Base-by-base conservation (phyloP, 2,329 filamentous ascomycete species). In the Metarhizium humberi region DNA sequence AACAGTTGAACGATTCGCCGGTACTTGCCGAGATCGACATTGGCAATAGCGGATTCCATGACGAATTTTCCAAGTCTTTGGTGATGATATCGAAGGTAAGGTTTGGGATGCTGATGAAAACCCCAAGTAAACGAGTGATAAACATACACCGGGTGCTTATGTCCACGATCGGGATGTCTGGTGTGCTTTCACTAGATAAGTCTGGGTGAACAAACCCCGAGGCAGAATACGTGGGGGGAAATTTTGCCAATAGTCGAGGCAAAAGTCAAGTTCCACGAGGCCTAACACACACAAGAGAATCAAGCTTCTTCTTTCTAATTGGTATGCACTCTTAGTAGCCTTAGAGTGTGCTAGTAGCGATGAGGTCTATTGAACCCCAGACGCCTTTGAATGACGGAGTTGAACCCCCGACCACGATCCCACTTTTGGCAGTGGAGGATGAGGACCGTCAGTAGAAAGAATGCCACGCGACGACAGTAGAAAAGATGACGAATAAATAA, bases 1-100 rank as follows among this genome's bases (percentile, higher is more conserved):
- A 97, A 86, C 74, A 89, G 90, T 72, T 92, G 88, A 57, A 96
- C 86, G 63, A 96, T 84, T 60, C 88, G 87, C 71, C 90, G 88
- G 58, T 79, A 79, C 62, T 88, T 86, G 62, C 88, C 82, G 57
- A 95, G 75, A 65, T 95, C 89, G 55, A 88, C 82, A 56, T 80
- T 84, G 40, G 75, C 74, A 59, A 77, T 66, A 49, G 67, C 64
- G 32, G 64, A 67, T 59, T 72, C 68, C 68, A 71, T 73, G 54
- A 36, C 57, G 53, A 54, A 38, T 10, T 50, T 20, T 42, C 30
- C n/a, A 45, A 45, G 38, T 16, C 5, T 40, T 40, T 7, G 32
- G 32, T 34, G 32, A 34, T 34, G 32, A 34, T 34, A 11, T 34
- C 32, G 32, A 34, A 16, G 38, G 38, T 11, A 16, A 40, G n/a